Base-by-base conservation (phyloP, 129 eudicot genomes). In the Helichrysum umbraculigerum region DNA sequence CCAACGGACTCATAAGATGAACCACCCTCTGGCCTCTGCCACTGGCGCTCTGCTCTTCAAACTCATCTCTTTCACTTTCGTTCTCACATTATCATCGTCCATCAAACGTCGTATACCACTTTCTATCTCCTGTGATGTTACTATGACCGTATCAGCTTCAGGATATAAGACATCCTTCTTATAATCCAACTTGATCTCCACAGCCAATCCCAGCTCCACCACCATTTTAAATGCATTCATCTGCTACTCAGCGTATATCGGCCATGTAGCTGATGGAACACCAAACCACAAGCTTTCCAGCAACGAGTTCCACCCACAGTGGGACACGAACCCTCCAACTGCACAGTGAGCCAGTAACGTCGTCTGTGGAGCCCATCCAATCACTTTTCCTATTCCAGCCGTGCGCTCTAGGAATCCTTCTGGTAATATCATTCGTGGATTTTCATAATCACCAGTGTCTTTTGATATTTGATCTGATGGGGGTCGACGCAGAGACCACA, bases 361-460 rank as follows among this genome's bases (percentile, higher is more conserved):
- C 14, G 71, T 77, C 32, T 88, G 91, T 29, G 88, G 90, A 1
- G 94, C 87, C 90, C 94, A 88, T 19, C 86, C 85, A 0, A 88
- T 86, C 21, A 86, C 79, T 34, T 82, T 84, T 41, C 94, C 94
- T 9, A 59, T 62, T 61, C 75, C 80, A 7, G 68, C 54, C 2
- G 88, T 88, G 16, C 90, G 67, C 17, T 86, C 84, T 75, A 83
- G 1, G 52, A 88, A 81, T 30, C 85, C 90, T 39, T 79, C 77
- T 2, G 89, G 88, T 22, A 88, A 12, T 16, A 82, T 85, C 51
- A 69, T 78, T 66, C 52, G 42, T 3, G 64, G 73, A 58, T 66
- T 59, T 63, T 81, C 83, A 9, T 81, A 66, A 16, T 80, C 84
- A 0, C n/a, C 58, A 1, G 81, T 83, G 39, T 1, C 19, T 15